Evolutionary conservation across 2,329 filamentous ascomycete genomes (phyloP), one percentile per base, ranked within the genome.

Genomic region (Fusarium buharicum): DNA sequence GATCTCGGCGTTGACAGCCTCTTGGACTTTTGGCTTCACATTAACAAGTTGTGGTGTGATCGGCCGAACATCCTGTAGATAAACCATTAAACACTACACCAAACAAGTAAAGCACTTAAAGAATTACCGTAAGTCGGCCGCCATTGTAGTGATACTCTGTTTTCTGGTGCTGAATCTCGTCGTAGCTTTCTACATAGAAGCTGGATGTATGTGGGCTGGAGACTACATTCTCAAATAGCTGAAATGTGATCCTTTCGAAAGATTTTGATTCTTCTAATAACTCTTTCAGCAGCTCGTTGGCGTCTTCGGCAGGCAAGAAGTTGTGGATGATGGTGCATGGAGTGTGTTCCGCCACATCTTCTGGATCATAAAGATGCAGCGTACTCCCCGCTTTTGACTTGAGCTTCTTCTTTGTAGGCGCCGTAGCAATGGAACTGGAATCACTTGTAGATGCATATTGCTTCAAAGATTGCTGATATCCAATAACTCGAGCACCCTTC

Each of bases 241-340:
- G 91, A 71, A 97, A 97, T 0, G 86, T 88, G 20, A 86, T 84
- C 62, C 83, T 86, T 45, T 87, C 81, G 72, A 93, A 97, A 0
- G 88, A 85, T 18, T 84, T 79, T 1, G 90, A 83, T 76, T 97
- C 92, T 2, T 83, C 77, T 1, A 97, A 77, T 33, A 98, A 82
- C 73, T 98, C 93, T 28, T 76, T 74, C 1, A 98, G 80, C 12
- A 99, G 81, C 1, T 83, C 81, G 63, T 92, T 89, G 34, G 95
- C 94, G 55, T 90, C 82, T 2, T 88, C 80, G 0, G 81, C 27
- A 0, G 92, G 87, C 1, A 99, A 81, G 68, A 98, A 97, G 70
- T 97, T 95, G 76, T 96, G 93, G 51, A 97, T 87, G 64, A 98
- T 90, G 11, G 91, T 93, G 76, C 93, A 97, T 1, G 95, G 93